Evolutionary conservation across 2,329 filamentous ascomycete species (phyloP), one percentile per base, ranked within the genome.

Genomic region (Fusarium neocosmosporiellum): DNA sequence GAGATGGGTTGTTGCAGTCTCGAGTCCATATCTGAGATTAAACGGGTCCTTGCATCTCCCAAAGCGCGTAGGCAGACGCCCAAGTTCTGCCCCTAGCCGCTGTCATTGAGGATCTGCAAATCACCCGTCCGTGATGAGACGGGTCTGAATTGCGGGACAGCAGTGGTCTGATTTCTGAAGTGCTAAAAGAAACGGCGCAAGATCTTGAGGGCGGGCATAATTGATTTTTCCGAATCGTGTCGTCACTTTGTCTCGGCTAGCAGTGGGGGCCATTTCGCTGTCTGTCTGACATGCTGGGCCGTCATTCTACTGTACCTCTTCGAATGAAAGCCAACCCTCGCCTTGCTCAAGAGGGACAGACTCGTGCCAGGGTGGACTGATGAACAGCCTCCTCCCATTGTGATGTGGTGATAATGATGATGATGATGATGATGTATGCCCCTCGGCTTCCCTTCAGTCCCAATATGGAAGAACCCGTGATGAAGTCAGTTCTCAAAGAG

Each of bases 401-500:
- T 63, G 67, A 60, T 66, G 67, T 29, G 37, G 61, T 41, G 41
- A 63, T 67, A 64, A 50, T 72, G 43, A 63, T 67, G 65, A 50
- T 72, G 43, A 63, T 67, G 65, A 50, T 72, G 43, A 63, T 67
- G 65, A 50, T 72, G 43, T 48, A 43, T 64, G 58, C 60, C 65
- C 59, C 29, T 54, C 46, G 33, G 41, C 31, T 60, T 62, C 31
- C 33, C 24, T 37, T 58, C 55, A 41, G 37, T 63, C 66, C 70
- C 59, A 60, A 71, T 39, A 63, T 58, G 67, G 57, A 67, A 48
- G 53, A 63, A 61, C 62, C 53, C 39, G 39, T 68, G 67, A 69
- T 63, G 53, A 76, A 76, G 64, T 66, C 61, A 63, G 53, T 66
- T 63, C 48, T 70, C 55, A 68, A 77, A 69, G 59, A 69, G 61